Evolutionary conservation across 169 alveolate genomes (phyloP), one percentile per base, ranked within the genome.

Genomic region (Eimeria tenella): DNA sequence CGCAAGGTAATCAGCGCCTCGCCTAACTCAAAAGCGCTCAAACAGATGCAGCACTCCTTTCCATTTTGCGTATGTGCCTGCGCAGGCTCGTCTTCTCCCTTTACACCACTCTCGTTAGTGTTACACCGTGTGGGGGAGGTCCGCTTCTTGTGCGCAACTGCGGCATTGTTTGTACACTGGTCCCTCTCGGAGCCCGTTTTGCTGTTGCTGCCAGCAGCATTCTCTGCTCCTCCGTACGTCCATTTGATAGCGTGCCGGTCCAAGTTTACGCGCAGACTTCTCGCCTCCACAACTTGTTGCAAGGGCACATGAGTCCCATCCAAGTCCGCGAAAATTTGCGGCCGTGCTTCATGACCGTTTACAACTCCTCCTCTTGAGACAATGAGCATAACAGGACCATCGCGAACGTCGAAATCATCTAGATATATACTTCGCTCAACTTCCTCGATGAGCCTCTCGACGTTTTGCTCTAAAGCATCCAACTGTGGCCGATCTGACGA

Each of bases 1-100:
- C 91, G 60, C 91, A 83, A 60, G 4, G 91, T 83, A 19, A 83
- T 58, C 49, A 83, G 74, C n/a, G 63, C 62, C 17, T 83, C 91
- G 91, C 91, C 91, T 6, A 60, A 21, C 52, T 83, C 77, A 42
- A 83, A 83, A 21, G 79, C 52, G 21, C 91, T 83, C 62, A 83
- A 25, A 70, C 91, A 83, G 62, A 83, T 83, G 21, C 91, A 83
- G 62, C 91, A 83, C 8, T 62, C 91, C 7, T 83, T 21, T 13
- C 79, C 91, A 42, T 83, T 62, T 17, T 60, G 91, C 56, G 74
- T 62, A 5, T 56, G 53, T 6, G 50, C 6, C 23, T 55, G n/a
- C 8, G 56, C 89, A 56, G 55, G 71, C 31, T 15, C 71, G 5
- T 1, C 70, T 55, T 42, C 50, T 5, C 62, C 5, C 17, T 74